A percentile compares a stretch with the other conserved stretches of the same genome.
Evolutionary conservation across 2,329 filamentous ascomycete species (phyloP).

Genomic region (Xylogone sp.): DNA sequence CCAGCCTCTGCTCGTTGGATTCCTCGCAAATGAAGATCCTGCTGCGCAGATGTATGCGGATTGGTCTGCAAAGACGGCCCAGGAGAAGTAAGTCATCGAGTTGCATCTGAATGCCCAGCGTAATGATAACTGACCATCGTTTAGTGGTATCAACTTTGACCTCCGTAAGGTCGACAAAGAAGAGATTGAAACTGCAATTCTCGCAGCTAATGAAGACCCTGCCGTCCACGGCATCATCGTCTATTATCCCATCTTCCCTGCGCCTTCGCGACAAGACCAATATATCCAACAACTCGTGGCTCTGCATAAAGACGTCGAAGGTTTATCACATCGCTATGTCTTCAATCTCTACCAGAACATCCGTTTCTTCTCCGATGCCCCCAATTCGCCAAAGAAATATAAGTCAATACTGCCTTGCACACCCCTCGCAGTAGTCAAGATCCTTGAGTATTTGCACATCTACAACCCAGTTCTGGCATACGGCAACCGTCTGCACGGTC

Average conservation of each 20-base stretch:
- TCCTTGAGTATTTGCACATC: constrained; percentile 90
- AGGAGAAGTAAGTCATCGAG: constrained; percentile 93
- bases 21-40: constrained; percentile 88
- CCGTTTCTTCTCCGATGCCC: constrained; percentile 62
- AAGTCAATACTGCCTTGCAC: constrained; percentile 97
- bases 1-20: constrained; percentile 79
- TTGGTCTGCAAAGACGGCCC: constrained; percentile 94
- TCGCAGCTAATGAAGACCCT: constrained; percentile 76
- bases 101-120: too few species aligned
- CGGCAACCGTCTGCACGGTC: constrained; percentile 88
- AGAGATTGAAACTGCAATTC: constrained; percentile 82
- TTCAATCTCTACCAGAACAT: constrained; percentile 99
- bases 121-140: constrained; percentile 12
- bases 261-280: constrained; percentile 79
- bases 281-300: constrained; percentile 95
- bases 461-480: constrained; percentile 94
- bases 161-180: constrained; percentile 83
- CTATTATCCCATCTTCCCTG: constrained; percentile 93
- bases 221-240: constrained; percentile 85
- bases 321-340: constrained; percentile 87
- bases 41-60: constrained; percentile 92
- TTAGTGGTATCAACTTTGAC: constrained; percentile 84
- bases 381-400: constrained; percentile 66
- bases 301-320: constrained; percentile 90
- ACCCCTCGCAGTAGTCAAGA: constrained; percentile 93